Evolutionary conservation across 2,329 filamentous ascomycete genomes (phyloP).

Genomic region (Stagonosporopsis rhizophila): DNA sequence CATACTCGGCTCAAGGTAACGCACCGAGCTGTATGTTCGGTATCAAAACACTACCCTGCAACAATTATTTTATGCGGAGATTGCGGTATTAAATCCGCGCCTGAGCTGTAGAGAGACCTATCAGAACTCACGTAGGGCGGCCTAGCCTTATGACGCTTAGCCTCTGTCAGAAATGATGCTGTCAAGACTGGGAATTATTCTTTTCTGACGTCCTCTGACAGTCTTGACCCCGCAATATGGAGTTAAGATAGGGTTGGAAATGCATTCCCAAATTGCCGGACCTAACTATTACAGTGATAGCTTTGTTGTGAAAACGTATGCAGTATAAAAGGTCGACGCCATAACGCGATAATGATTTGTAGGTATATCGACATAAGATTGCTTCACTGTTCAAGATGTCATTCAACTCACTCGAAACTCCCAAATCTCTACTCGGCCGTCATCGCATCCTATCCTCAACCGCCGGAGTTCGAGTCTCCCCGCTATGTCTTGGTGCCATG

Average conservation of each 20-base stretch:
- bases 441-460: constrained; percentile 58
- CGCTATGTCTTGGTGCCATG: constrained; percentile 60
- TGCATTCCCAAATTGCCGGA: neutral
- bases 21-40: neutral
- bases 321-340: neutral
- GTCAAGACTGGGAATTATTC: neutral
- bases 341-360: no score
- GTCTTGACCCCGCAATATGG: neutral
- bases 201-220: neutral
- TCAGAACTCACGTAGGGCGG: neutral
- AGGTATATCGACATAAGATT: neutral
- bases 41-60: neutral
- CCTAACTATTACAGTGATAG: neutral
- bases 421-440: constrained; percentile 52
- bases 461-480: constrained; percentile 58
- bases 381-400: constrained; percentile 4
- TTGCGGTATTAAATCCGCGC: neutral
- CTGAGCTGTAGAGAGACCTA: neutral
- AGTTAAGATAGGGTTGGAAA: neutral
- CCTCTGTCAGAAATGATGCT: neutral
- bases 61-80: neutral
- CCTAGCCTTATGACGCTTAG: neutral
- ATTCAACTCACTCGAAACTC: constrained; percentile 8
- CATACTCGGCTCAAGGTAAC: neutral
- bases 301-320: neutral